Percentiles rank a stretch among this genome's conserved stretches.
phyloP scores from a whole-genome alignment of 257 asterid species.

The Salvia hispanica region DNA sequence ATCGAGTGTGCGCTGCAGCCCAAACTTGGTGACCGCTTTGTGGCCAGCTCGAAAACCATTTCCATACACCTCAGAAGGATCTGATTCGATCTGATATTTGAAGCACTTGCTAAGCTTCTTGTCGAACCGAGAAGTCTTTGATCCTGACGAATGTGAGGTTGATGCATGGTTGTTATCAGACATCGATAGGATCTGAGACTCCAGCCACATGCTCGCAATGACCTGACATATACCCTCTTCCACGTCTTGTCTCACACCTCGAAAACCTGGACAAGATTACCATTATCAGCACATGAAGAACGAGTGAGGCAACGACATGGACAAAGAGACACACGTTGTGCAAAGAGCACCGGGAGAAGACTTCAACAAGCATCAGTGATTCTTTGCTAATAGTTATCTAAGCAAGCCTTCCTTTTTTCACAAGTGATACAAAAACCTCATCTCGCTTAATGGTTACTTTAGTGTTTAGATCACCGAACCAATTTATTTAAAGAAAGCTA shows the following conservation, averaged over 20 bases:
- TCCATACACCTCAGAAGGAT: constrained; percentile 81
- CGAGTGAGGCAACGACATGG: neutral
- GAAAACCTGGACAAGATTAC: constrained; percentile 55
- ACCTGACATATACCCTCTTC: constrained; percentile 99
- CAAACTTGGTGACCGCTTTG: constrained; percentile 68
- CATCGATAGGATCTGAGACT: constrained; percentile 61
- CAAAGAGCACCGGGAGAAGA: too few relatives aligned
- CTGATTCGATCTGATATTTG: constrained; percentile 89
- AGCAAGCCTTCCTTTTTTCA: too few relatives aligned
- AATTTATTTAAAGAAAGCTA: neutral
- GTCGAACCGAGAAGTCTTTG: constrained; percentile 65
- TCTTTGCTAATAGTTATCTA: too few relatives aligned
- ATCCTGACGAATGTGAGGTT: constrained; percentile 44
- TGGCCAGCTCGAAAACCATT: constrained; percentile 85
- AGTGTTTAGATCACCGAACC: neutral
- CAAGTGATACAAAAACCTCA: too few relatives aligned
- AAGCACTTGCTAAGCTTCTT: constrained; percentile 71
- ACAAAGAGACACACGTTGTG: neutral
- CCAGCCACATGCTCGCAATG: constrained; percentile 90
- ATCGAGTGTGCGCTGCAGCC: constrained; percentile 71
- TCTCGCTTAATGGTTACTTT: too few relatives aligned
- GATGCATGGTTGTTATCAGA: constrained; percentile 50
- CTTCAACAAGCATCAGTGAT: too few relatives aligned
- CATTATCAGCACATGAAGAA: constrained; percentile 13
- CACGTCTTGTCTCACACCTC: constrained; percentile 74